phyloP scores from a whole-genome alignment of 768 basidiomycete species.

The Leucosporidium yakuticum region DNA sequence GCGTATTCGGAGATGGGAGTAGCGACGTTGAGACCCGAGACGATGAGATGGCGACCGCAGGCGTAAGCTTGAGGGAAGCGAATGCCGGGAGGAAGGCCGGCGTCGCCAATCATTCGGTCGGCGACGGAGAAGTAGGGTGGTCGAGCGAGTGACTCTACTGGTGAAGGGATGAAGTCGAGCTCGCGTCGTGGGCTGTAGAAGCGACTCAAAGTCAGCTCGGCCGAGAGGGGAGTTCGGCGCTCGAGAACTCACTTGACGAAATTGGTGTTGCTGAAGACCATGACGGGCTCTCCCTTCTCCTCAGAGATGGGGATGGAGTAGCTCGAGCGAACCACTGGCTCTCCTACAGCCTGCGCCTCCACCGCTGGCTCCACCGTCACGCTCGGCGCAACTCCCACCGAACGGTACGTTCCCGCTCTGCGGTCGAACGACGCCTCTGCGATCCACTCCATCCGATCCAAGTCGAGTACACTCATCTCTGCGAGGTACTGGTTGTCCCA shows the following conservation, averaged over 20 bases:
- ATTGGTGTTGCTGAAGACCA: neutral
- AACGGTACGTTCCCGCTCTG: constrained; percentile 91
- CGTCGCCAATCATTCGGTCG: constrained; percentile 60
- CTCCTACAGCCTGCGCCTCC: neutral
- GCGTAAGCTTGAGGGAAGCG: too few relatives aligned
- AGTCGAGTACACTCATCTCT: constrained; percentile 66
- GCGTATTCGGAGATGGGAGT: too few relatives aligned
- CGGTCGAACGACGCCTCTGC: constrained; percentile 71
- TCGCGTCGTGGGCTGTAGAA: constrained; percentile 55
- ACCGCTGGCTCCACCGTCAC: neutral
- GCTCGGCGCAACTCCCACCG: constrained; percentile 59
- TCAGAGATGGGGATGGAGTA: neutral
- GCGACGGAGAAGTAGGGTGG: constrained; percentile 78
- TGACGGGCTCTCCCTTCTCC: neutral
- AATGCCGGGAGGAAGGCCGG: constrained; percentile 48
- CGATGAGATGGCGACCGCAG: too few relatives aligned
- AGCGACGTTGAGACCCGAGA: too few relatives aligned
- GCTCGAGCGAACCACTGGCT: neutral
- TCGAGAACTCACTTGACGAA: neutral
- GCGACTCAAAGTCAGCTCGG: neutral
- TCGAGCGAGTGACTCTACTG: constrained; percentile 54
- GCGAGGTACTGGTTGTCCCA: constrained; percentile 63
- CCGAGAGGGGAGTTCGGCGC: neutral
- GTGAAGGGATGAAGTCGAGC: constrained; percentile 70
- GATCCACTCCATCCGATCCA: constrained; percentile 66